These are phyloP conservation scores for Omphalotus olearius DNA, from an alignment of 1,284 basidiomycete species.

Conservation along the genomic window DNA sequence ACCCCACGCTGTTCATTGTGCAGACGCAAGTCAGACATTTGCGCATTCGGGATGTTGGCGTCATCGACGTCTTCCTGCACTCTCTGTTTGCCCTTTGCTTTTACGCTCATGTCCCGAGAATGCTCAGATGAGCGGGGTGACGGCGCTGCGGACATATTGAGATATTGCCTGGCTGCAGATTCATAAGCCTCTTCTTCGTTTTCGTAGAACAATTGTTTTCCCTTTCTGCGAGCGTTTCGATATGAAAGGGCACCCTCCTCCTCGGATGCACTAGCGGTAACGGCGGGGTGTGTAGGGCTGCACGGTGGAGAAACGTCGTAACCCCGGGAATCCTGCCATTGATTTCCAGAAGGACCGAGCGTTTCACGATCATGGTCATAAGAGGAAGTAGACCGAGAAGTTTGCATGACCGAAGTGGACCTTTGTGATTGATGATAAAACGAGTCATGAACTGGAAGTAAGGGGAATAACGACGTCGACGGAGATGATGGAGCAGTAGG, in stretches of 20 bases:
- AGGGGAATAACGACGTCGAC: neutral
- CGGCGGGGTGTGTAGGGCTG: too few relatives aligned
- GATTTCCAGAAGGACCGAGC: too few relatives aligned
- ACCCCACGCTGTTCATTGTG: neutral
- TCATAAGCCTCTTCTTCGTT: neutral
- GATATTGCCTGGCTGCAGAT: neutral
- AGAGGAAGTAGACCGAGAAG: too few relatives aligned
- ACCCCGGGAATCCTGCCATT: too few relatives aligned
- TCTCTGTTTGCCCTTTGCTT: slow-evolving; percentile 14
- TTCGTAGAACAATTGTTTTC: slow-evolving; percentile 6
- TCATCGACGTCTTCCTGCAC: neutral
- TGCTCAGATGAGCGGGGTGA: neutral
- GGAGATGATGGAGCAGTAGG: neutral
- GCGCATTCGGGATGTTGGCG: neutral
- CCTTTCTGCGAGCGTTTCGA: slow-evolving; percentile 2
- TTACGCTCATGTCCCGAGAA: slow-evolving; percentile 8
- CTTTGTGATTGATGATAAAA: too few relatives aligned
- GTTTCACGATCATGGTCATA: too few relatives aligned
- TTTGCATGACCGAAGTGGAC: too few relatives aligned
- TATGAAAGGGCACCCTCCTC: too few relatives aligned
- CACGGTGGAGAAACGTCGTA: too few relatives aligned
- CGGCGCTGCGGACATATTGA: neutral
- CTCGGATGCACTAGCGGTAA: too few relatives aligned
- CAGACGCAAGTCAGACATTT: slow-evolving; percentile 12
- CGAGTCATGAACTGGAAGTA: neutral